These are phyloP conservation scores for Solanum hybrid DNA, from an alignment of 305 asterid species.

Conservation along the genomic window DNA sequence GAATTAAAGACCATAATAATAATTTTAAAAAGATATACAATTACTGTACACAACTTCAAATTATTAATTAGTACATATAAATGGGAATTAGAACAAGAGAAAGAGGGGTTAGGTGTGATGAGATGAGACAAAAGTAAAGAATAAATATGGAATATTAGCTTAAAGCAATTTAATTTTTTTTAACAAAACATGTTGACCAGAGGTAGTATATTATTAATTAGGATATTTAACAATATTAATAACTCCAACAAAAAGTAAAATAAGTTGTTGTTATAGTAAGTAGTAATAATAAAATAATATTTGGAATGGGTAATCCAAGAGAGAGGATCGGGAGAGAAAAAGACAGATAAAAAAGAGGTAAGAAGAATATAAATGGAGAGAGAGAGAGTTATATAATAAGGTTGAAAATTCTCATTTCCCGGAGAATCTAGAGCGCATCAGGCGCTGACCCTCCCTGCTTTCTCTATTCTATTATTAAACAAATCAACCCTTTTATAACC, in stretches of 20 bases:
- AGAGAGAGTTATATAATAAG: slow-evolving; percentile 19
- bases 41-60: neutral
- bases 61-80: neutral
- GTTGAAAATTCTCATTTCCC: slow-evolving; percentile 46
- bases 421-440: slow-evolving; percentile 90
- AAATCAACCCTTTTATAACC: slow-evolving; percentile 11
- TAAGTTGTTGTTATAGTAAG: neutral
- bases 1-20: neutral
- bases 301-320: slow-evolving; percentile 20
- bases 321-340: slow-evolving; percentile 12
- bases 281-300: neutral
- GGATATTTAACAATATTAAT: slow-evolving; percentile 5
- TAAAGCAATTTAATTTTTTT: slow-evolving; percentile 9
- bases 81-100: neutral
- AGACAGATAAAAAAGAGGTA: neutral
- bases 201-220: neutral
- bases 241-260: neutral
- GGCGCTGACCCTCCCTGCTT: slow-evolving; percentile 68
- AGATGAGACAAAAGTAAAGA: slow-evolving; percentile 44
- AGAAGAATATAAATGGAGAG: slow-evolving; percentile 13
- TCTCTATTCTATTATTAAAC: slow-evolving; percentile 15
- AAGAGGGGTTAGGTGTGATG: neutral
- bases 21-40: neutral
- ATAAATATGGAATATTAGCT: slow-evolving; percentile 35
- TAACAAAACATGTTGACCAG: neutral